Percentiles rank a stretch among this genome's conserved stretches.
These are phyloP conservation scores for Talaromyces sp. DNA, from an alignment of 2,329 filamentous ascomycete genomes.

Conservation along the genomic window DNA sequence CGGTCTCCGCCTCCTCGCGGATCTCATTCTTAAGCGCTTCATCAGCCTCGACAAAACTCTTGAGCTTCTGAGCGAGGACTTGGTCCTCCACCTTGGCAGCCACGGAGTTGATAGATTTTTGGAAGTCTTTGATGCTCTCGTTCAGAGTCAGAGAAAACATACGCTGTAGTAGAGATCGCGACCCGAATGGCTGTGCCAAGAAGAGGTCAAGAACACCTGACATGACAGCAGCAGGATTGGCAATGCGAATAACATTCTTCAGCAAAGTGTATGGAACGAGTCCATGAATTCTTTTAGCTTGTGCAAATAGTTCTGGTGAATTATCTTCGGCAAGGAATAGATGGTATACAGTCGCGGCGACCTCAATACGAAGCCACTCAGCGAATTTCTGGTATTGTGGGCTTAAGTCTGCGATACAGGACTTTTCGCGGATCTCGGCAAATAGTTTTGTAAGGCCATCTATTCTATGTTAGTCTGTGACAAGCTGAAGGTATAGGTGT, in stretches of 20 bases:
- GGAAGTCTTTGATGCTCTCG: constrained; percentile 84
- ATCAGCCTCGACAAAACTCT: constrained; percentile 73
- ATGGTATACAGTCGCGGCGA: constrained; percentile 95
- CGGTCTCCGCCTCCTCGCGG: constrained; percentile 69
- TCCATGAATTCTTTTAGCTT: constrained; percentile 91
- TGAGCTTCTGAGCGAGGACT: constrained; percentile 77
- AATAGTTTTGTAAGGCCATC: constrained; percentile 93
- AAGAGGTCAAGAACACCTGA: constrained; percentile 93
- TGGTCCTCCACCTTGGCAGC: constrained; percentile 77
- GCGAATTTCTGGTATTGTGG: constrained; percentile 98
- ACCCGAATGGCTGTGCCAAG: constrained; percentile 89
- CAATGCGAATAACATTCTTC: constrained; percentile 95
- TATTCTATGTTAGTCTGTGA: constrained; percentile 18
- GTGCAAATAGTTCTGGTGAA: constrained; percentile 91
- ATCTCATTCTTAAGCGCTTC: constrained; percentile 75
- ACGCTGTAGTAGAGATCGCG: constrained; percentile 85
- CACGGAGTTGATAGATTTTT: constrained; percentile 81
- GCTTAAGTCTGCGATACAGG: constrained; percentile 82
- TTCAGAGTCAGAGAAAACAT: constrained; percentile 91
- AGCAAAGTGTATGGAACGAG: constrained; percentile 89
- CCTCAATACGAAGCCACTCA: constrained; percentile 96
- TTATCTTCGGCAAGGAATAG: constrained; percentile 98
- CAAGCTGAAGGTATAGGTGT: constrained; percentile 27
- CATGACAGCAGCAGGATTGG: constrained; percentile 97
- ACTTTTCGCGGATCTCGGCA: constrained; percentile 87